Conservation (phyloP, 2,329 filamentous ascomycete species). For the Botrytis hyacinthi region DNA sequence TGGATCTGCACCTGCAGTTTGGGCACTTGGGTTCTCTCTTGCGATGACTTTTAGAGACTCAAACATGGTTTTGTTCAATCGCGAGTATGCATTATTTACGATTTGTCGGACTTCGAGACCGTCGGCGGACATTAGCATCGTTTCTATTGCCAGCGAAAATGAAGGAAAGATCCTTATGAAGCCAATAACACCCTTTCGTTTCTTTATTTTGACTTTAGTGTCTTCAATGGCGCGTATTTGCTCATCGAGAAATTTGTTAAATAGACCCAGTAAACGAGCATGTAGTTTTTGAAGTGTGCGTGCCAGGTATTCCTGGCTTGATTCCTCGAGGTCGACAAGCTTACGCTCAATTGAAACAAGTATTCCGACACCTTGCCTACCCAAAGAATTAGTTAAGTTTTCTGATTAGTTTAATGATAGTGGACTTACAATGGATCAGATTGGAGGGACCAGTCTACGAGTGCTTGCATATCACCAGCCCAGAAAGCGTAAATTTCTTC, state of each 20-base stretch:
- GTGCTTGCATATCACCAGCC: constrained; percentile 70
- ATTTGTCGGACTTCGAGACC: constrained; percentile 68
- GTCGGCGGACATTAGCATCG: constrained; percentile 66
- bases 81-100: constrained; percentile 83
- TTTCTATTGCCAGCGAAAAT: constrained; percentile 80
- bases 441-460: constrained; percentile 80
- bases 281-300: constrained; percentile 78
- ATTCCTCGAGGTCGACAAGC: constrained; percentile 75
- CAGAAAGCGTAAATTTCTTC: constrained; percentile 84
- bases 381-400: constrained; percentile 26
- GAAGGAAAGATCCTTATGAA: constrained; percentile 93
- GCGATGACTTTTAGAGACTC: constrained; percentile 95
- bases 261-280: constrained; percentile 68
- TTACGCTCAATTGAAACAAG: constrained; percentile 78
- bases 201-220: constrained; percentile 98
- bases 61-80: constrained; percentile 93
- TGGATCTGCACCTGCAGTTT: constrained; percentile 52
- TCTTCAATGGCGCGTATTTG: constrained; percentile 96
- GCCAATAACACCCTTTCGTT: constrained; percentile 91
- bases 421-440: constrained; percentile 74
- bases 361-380: constrained; percentile 83
- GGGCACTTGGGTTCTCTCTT: constrained; percentile 57
- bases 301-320: constrained; percentile 89
- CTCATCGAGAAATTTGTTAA: constrained; percentile 87
- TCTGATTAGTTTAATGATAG: background rate